These are phyloP conservation scores for Talaromyces islandicus DNA, from an alignment of 2,329 filamentous ascomycete genomes.

Conservation along the genomic window DNA sequence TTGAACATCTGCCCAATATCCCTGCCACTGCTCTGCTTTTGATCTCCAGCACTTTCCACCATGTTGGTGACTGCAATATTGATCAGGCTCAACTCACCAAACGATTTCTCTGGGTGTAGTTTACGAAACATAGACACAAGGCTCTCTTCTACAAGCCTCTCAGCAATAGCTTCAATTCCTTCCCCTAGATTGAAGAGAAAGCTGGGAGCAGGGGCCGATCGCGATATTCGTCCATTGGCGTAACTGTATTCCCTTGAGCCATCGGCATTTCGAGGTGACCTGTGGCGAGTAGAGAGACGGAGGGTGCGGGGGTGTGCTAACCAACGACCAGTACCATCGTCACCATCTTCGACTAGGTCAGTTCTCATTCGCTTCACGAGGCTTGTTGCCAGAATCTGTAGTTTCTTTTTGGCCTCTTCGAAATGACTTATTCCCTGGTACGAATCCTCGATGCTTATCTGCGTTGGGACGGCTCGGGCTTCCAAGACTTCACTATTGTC, in stretches of 20 bases:
- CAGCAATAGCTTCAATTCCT: conserved; percentile 54
- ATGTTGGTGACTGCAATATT: conserved; percentile 89
- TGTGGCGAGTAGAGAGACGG: conserved; percentile 69
- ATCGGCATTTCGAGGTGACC: conserved; percentile 47
- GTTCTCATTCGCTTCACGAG: conserved; percentile 71
- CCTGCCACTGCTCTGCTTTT: conserved; percentile 54
- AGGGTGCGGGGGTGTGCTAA: conserved; percentile 74
- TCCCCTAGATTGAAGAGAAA: conserved; percentile 65
- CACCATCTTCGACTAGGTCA: conserved; percentile 60
- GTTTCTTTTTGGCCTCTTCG: conserved; percentile 59
- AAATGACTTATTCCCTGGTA: conserved; percentile 66
- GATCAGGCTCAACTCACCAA: conserved; percentile 76
- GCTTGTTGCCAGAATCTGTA: conserved; percentile 62
- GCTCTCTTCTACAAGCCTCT: conserved; percentile 62
- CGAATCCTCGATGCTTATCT: conserved; percentile 93
- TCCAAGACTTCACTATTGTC: conserved; percentile 69
- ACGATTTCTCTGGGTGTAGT: conserved; percentile 61
- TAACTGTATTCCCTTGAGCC: conserved; percentile 53
- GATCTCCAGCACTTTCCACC: conserved; percentile 51
- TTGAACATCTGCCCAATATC: conserved; percentile 82
- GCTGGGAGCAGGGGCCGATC: conserved; percentile 65
- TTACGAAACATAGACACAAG: conserved; percentile 68
- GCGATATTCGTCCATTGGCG: conserved; percentile 59
- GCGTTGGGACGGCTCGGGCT: conserved; percentile 66
- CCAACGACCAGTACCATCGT: conserved; percentile 50